Evolutionary conservation across 352 stramenopile genomes (phyloP), one percentile per base, ranked within the genome.

Genomic region (Pythium monospermum): DNA sequence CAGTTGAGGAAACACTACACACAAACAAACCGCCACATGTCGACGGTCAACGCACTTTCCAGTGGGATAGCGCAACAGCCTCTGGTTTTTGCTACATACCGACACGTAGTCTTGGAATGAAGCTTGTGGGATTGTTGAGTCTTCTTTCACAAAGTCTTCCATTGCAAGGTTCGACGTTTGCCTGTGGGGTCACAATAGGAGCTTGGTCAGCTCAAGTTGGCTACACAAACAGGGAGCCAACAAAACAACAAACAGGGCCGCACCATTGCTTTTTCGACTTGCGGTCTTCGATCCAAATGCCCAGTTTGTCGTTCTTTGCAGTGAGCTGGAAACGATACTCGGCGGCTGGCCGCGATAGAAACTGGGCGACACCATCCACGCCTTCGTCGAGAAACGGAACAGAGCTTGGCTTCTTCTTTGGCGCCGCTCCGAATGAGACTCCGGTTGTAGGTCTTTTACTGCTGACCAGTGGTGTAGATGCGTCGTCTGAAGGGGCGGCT

Each of bases 181-280:
- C 41, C 41, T 48, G 25, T 26, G 30, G 8, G 7, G 8, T 3
- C 10, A 16, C 15, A 6, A 48, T 33, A 4, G 4, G 12, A 13
- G 19, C 19, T n/a, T 21, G 33, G 16, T n/a, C 19, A 6, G 4
- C 33, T 6, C 13, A 13, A 4, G 3, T 6, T 41, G 8, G 6
- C 19, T 13, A 16, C 18, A 31, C 39, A 16, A 11, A n/a, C 2
- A 27, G 4, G 4, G 26, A 27, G 35, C 6, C 5, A 18, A 16
- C 7, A 35, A 8, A 8, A 35, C 13, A 13, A 8, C 30, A 35
- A 35, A 35, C 7, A 13, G 13, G 7, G 8, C 8, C 21, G 12
- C 31, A 50, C 49, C 49, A 50, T 38, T 50, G 39, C 15, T 36
- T 43, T 32, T 57, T 57, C 2, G 38, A 37, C 30, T 50, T 50